phyloP scores from a whole-genome alignment of 768 basidiomycete species.

The Tricholoma terreum region DNA sequence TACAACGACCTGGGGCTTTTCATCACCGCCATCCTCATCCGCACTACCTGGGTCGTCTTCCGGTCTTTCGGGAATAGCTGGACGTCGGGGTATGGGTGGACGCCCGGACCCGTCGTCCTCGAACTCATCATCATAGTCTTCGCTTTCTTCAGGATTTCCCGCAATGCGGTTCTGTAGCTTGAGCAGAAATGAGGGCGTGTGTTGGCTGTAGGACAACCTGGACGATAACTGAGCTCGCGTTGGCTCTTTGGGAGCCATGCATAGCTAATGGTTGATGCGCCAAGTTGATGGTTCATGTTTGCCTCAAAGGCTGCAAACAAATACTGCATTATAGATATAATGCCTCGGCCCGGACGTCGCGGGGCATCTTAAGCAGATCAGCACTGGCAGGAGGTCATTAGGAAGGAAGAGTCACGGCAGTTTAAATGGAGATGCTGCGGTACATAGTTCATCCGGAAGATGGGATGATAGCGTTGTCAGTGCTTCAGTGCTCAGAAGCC shows the following conservation, averaged over 20 bases:
- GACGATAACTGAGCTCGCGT: conserved; percentile 72
- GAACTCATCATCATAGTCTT: conserved; percentile 48
- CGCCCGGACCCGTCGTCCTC: conserved; percentile 68
- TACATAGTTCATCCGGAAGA: no score
- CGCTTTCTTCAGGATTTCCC: conserved; percentile 46
- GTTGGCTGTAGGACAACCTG: conserved; percentile 58
- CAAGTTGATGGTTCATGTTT: background rate
- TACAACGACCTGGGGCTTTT: conserved; percentile 87
- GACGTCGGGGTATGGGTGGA: conserved; percentile 72
- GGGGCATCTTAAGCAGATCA: no score
- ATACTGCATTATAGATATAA: background rate
- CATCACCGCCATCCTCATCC: conserved; percentile 70
- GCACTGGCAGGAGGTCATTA: no score
- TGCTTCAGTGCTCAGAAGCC: no score
- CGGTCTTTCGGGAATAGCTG: conserved; percentile 67
- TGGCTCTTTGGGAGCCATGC: conserved; percentile 60
- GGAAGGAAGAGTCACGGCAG: no score
- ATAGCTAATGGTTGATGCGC: no score
- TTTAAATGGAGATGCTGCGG: no score
- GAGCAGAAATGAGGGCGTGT: conserved; percentile 62
- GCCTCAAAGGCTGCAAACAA: background rate
- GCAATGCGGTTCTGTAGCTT: conserved; percentile 62
- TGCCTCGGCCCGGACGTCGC: background rate
- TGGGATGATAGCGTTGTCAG: no score
- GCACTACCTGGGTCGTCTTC: conserved; percentile 69